Base-by-base conservation (phyloP, 2,329 filamentous ascomycete species). In the Trichophyton mentagrophytes region DNA sequence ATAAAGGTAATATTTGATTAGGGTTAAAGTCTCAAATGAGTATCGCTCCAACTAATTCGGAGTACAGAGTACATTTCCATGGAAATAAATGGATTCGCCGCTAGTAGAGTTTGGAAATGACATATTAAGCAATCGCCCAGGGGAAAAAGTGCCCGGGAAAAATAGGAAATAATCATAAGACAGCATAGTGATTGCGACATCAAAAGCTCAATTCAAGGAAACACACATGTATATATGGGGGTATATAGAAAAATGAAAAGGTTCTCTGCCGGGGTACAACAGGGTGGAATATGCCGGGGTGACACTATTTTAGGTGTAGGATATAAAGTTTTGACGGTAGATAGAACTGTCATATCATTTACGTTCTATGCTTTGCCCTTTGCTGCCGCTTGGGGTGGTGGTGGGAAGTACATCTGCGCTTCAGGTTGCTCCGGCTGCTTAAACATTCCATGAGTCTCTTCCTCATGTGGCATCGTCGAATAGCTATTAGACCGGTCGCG, bases 351-450 rank as follows among this genome's bases (percentile, higher is more conserved):
- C 25, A 9, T 8, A 13, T 13, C 6, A 1, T 11, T n/a, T 25
- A 15, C 20, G 2, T 6, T 33, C 51, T 55, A 55, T n/a, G 71
- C 69, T 65, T 74, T 74, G 13, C 51, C 51, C 51, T 55, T 55
- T n/a, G 27, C 5, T 8, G 51, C 51, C 63, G 51, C 51, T 63
- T 74, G 76, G 9, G 74, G 74, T 8, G 75, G 74, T 20, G 75
- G 75, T 7, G 74, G 74, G 66, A 77, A 77, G 62, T 76, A 76
- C 64, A 74, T 73, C 49, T 69, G 68, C 8, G 67, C 59, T 46
- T 57, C 61, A 51, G 55, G 61, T 22, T 46, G 65, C n/a, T 62
- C 59, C 46, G 62, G 66, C 20, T 51, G 62, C 59, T 47, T 33
- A 57, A 44, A 61, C 55, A 60, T 62, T 61, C 64, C 57, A 17